Conservation (phyloP, 2,329 filamentous ascomycete species). For the Aspergillus luchuensis region DNA sequence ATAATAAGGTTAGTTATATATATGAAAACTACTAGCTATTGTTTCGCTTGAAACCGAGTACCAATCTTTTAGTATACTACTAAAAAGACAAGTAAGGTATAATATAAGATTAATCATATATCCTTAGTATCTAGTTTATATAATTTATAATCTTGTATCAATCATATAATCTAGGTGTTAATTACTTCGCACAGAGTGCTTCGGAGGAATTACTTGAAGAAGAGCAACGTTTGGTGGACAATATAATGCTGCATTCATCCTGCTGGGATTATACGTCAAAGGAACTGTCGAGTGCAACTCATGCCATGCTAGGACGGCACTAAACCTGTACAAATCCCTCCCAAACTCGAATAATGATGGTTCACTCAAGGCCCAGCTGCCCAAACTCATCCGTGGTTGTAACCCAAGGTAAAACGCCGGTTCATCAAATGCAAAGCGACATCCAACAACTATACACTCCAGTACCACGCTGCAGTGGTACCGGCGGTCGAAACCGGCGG, state of each 20-base stretch:
- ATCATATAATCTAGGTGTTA: no score
- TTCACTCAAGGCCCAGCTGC: not conserved
- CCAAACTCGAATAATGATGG: conserved; percentile 2
- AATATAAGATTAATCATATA: no score
- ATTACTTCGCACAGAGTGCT: no score
- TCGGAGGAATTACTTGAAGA: no score
- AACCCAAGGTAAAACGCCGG: conserved; percentile 21
- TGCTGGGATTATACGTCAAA: not conserved
- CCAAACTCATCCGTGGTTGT: not conserved
- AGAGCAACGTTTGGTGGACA: not conserved
- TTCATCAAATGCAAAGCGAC: conserved; percentile 24
- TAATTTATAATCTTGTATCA: no score
- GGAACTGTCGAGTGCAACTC: not conserved
- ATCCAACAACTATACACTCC: conserved; percentile 18
- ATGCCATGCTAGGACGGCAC: not conserved
- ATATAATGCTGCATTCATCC: no score
- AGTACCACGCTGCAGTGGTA: conserved; percentile 12
- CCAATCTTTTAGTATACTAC: no score
- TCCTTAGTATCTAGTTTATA: no score
- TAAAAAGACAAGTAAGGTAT: no score
- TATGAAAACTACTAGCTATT: no score
- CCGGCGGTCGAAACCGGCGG: conserved; percentile 3
- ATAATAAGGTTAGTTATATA: no score
- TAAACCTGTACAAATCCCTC: conserved; percentile 10
- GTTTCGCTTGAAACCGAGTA: no score